Evolutionary conservation across 1,284 basidiomycete genomes (phyloP).

Genomic region (Hypsizygus ulmarius): DNA sequence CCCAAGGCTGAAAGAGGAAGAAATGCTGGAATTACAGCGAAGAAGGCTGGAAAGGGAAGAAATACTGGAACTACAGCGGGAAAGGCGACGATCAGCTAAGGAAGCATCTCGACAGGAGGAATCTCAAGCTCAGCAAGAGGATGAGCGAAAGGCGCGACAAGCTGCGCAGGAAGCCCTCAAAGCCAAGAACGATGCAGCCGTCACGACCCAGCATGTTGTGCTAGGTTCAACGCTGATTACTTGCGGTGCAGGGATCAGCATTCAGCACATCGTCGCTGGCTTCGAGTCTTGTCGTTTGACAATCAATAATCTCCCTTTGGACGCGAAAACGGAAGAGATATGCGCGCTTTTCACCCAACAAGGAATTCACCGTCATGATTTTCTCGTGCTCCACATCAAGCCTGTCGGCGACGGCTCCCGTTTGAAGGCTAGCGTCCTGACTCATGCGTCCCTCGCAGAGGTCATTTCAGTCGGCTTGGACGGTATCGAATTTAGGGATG

Average conservation of each 20-base stretch:
- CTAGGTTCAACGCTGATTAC: constrained; percentile 43
- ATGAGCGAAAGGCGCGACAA: constrained; percentile 13
- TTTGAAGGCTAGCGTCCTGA: constrained; percentile 37
- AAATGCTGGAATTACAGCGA: no score
- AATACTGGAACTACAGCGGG: no score
- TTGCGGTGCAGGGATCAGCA: constrained; percentile 41
- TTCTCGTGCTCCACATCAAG: constrained; percentile 29
- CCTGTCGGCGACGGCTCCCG: constrained; percentile 15
- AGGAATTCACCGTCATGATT: constrained; percentile 26
- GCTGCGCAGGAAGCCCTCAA: constrained; percentile 17
- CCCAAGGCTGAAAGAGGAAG: no score
- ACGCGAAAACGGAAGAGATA: constrained; percentile 36
- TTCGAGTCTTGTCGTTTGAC: constrained; percentile 45
- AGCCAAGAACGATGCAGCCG: constrained; percentile 32
- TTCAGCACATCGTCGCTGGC: constrained; percentile 38
- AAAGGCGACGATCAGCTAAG: no score
- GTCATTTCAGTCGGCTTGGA: constrained; percentile 37
- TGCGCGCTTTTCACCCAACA: constrained; percentile 34
- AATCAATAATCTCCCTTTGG: constrained; percentile 37
- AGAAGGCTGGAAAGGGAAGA: no score
- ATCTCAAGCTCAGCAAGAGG: no score
- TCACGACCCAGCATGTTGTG: constrained; percentile 36
- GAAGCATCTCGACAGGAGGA: no score
- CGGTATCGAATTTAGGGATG: constrained; percentile 39
- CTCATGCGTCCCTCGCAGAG: constrained; percentile 34